These are phyloP conservation scores for Pezicula rhizophila DNA, from an alignment of 2,329 filamentous ascomycete species.

Conservation along the genomic window DNA sequence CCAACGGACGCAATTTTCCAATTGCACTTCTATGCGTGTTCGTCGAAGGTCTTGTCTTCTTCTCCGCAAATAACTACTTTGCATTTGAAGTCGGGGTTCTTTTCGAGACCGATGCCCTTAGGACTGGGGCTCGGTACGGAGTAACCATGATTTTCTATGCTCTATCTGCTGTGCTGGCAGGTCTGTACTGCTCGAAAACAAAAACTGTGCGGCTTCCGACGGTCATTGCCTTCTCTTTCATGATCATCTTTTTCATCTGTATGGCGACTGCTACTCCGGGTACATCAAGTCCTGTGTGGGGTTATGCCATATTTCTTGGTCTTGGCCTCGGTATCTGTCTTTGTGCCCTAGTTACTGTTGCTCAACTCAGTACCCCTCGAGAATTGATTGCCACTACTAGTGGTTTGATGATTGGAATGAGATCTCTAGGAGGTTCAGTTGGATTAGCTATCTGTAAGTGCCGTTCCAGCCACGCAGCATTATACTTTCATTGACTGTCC, in stretches of 20 bases:
- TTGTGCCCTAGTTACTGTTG: conserved; percentile 30
- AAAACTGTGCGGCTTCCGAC: conserved; percentile 20
- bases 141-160: conserved; percentile 28
- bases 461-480: background rate
- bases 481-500: background rate
- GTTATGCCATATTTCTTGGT: conserved; percentile 32
- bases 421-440: conserved; percentile 41
- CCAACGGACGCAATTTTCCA: conserved; percentile 30
- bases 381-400: conserved; percentile 29
- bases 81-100: conserved; percentile 28
- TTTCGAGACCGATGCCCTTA: conserved; percentile 27
- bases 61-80: conserved; percentile 37
- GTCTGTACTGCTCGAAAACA: conserved; percentile 12
- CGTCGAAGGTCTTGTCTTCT: conserved; percentile 33
- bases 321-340: conserved; percentile 30
- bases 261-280: conserved; percentile 29
- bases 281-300: conserved; percentile 27
- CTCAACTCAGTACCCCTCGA: conserved; percentile 32
- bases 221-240: conserved; percentile 17
- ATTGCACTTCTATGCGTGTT: conserved; percentile 31
- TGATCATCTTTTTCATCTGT: conserved; percentile 29
- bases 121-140: conserved; percentile 29
- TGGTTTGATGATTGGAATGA: conserved; percentile 30
- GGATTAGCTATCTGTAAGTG: conserved; percentile 37
- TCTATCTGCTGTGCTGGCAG: conserved; percentile 26